These are phyloP conservation scores for Cyclostephanos tholiformis DNA, from an alignment of 108 stramenopile species.

Conservation along the genomic window DNA sequence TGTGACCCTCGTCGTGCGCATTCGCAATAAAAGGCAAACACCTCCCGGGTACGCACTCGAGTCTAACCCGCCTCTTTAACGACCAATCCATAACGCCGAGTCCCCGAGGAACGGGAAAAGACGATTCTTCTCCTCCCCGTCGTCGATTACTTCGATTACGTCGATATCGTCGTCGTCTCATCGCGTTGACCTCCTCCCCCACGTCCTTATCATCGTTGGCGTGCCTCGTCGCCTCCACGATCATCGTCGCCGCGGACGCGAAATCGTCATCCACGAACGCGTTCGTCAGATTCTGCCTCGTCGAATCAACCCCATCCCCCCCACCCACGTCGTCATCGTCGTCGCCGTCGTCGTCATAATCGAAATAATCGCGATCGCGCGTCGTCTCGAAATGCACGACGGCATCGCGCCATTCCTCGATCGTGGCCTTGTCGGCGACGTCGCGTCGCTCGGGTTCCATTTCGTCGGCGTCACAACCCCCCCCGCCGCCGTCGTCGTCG, in stretches of 20 bases:
- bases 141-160: constrained; percentile 21
- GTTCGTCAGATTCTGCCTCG: constrained; percentile 15
- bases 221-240: not conserved
- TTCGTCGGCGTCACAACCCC: too few species aligned
- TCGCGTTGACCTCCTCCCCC: not conserved
- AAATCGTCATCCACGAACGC: not conserved
- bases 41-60: constrained; percentile 31
- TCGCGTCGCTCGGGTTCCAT: too few species aligned
- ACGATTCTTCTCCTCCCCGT: constrained; percentile 1
- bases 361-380: not conserved
- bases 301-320: not conserved
- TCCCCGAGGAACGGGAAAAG: constrained; percentile 21
- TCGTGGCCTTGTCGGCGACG: too few species aligned
- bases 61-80: constrained; percentile 41
- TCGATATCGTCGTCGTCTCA: too few species aligned
- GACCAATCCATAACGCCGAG: constrained; percentile 49
- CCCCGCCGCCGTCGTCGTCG: constrained; percentile 3
- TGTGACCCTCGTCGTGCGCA: constrained; percentile 26
- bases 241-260: not conserved
- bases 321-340: not conserved
- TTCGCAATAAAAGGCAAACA: constrained; percentile 22
- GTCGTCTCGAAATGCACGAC: not conserved
- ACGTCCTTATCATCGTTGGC: not conserved
- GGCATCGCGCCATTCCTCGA: constrained; percentile 10
- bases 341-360: not conserved